phyloP scores from a whole-genome alignment of 2,329 filamentous ascomycete genomes.

The Aspergillus fructus region DNA sequence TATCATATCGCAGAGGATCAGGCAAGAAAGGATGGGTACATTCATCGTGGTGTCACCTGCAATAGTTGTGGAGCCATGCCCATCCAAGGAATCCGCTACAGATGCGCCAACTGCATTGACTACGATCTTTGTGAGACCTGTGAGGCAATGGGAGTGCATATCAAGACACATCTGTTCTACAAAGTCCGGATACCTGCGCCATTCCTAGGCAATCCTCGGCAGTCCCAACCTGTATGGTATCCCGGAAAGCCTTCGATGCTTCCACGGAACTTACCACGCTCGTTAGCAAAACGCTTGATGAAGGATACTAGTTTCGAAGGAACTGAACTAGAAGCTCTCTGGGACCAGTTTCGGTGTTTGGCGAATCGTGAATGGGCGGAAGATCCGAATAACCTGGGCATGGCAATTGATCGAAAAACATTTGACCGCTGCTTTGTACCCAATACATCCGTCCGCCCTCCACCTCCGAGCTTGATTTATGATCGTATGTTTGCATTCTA shows the following conservation, averaged over 20 bases:
- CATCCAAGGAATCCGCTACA: constrained; percentile 88
- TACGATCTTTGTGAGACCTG: constrained; percentile 95
- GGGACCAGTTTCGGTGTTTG: constrained; percentile 95
- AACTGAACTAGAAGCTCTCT: constrained; percentile 86
- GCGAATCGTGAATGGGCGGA: constrained; percentile 80
- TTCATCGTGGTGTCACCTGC: constrained; percentile 89
- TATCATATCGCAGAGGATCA: constrained; percentile 95
- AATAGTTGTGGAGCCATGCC: constrained; percentile 85
- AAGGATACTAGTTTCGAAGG: constrained; percentile 76
- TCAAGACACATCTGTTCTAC: constrained; percentile 93
- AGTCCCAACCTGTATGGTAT: constrained; percentile 82
- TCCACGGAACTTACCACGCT: constrained; percentile 64
- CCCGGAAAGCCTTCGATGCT: constrained; percentile 78
- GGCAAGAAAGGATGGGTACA: constrained; percentile 80
- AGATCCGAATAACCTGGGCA: constrained; percentile 72
- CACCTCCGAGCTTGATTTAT: constrained; percentile 84
- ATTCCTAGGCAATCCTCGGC: constrained; percentile 72
- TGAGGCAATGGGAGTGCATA: constrained; percentile 70
- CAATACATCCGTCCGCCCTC: constrained; percentile 74
- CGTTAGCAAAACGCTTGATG: constrained; percentile 66
- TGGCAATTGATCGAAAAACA: constrained; percentile 88
- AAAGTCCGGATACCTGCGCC: constrained; percentile 90
- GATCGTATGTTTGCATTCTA: constrained; percentile 98
- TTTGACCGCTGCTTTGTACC: constrained; percentile 90
- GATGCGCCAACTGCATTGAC: constrained; percentile 92